Percentiles rank a stretch among this genome's conserved stretches.
Conservation (phyloP, 1,284 basidiomycete genomes). For the Athelia psychrophila region DNA sequence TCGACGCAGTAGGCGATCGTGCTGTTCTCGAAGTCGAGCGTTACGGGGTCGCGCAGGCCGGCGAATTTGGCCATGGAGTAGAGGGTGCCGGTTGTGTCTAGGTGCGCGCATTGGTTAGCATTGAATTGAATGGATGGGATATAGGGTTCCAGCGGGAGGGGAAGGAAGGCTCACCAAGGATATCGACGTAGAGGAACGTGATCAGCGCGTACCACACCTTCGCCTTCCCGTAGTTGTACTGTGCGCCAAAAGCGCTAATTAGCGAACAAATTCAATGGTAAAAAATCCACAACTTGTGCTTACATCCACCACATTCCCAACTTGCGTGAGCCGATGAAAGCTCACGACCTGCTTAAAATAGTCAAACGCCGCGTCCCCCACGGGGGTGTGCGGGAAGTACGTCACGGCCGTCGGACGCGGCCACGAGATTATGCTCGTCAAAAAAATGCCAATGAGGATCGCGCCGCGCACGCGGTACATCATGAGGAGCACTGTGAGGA, state of each 20-base stretch:
- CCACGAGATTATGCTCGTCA: slow-evolving; percentile 89
- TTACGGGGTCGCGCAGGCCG: slow-evolving; percentile 82
- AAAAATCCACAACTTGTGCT: slow-evolving; percentile 29
- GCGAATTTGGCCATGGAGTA: slow-evolving; percentile 93
- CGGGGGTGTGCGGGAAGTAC: slow-evolving; percentile 72
- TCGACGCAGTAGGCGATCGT: slow-evolving; percentile 86
- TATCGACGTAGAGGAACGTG: slow-evolving; percentile 89
- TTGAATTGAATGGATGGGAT: slow-evolving; percentile 1
- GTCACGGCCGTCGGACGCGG: slow-evolving; percentile 80
- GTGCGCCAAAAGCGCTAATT: slow-evolving; percentile 1
- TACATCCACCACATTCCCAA: slow-evolving; percentile 66
- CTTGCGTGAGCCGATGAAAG: slow-evolving; percentile 62
- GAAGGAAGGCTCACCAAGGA: slow-evolving; percentile 49
- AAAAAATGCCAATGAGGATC: slow-evolving; percentile 80
- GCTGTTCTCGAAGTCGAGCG: slow-evolving; percentile 85
- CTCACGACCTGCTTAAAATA: slow-evolving; percentile 88
- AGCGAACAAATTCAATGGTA: slow-evolving; percentile 2
- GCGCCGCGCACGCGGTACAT: slow-evolving; percentile 86
- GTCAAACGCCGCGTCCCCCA: slow-evolving; percentile 74
- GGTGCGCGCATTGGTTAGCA: slow-evolving; percentile 1
- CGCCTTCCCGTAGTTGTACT: slow-evolving; percentile 50
- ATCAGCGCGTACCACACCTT: slow-evolving; percentile 86
- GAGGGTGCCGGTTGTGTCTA: slow-evolving; percentile 67
- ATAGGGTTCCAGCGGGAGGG: not conserved
- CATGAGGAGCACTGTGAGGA: slow-evolving; percentile 78